Base-by-base conservation (phyloP, 1,284 basidiomycete genomes). In the Malassezia arunalokei region DNA sequence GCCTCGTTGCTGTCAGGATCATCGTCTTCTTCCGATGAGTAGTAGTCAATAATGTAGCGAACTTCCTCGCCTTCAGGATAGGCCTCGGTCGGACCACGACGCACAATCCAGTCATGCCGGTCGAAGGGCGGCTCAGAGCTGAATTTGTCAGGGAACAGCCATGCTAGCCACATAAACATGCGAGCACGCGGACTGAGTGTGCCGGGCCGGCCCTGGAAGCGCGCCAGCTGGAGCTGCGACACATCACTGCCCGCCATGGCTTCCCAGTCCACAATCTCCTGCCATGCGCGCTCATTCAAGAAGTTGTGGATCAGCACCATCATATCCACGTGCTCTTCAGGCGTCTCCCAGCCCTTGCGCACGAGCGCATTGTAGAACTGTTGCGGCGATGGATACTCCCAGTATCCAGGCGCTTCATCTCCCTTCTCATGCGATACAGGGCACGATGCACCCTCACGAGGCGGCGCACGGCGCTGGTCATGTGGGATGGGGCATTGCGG, bases 291-390 rank as follows among this genome's bases (percentile, higher is more conserved):
- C 76, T 98, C 94, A 68, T 99, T 98, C 73, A 98, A 75, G 65
- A 91, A 96, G 73, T 99, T 99, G 75, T 99, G 94, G 35, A 98
- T 95, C 51, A 89, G 83, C 35, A 98, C 94, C 86, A 99, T 95
- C 42, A 83, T 88, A 73, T 92, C 90, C 38, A 98, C 82, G 73
- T 89, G 85, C 69, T 96, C 89, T 75, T 94, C 91, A 0, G 90
- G 89, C 3, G 94, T 94, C 75, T 94, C 90, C 87, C 87, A 91
- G 1, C 94, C 94, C 73, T 99, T 99, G 60, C 91, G 79, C 12
- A 88, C 87, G 6, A 99, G 80, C 0, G 94, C 94, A 73, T 96
- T 96, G 75, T 98, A 92, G 74, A 98, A 98, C 74, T 98, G 92
- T 76, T 98, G 91, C 2, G 92, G 89, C 5, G 87, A 91, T 1